phyloP scores from a whole-genome alignment of 345 rosid species.

The Syzygium aqueum region DNA sequence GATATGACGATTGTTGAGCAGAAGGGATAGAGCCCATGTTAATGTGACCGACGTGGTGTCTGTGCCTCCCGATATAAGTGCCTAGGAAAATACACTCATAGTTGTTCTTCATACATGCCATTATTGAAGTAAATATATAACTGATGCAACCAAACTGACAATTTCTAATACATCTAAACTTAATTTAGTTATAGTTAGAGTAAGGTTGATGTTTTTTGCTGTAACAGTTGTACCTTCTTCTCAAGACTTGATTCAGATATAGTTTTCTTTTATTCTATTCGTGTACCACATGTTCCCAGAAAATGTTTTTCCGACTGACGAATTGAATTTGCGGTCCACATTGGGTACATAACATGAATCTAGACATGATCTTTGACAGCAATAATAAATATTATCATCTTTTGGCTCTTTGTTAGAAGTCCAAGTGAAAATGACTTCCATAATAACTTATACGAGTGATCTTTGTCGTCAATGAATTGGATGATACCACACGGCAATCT shows the following conservation, averaged over 20 bases:
- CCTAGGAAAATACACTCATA: slow-evolving; percentile 9
- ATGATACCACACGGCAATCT: neutral
- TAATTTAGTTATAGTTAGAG: neutral
- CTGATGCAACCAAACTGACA: neutral
- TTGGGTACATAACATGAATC: neutral
- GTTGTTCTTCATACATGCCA: neutral
- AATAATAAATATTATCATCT: neutral
- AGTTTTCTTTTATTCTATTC: neutral
- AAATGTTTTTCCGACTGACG: too few relatives aligned
- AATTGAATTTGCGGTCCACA: neutral
- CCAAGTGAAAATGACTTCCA: neutral
- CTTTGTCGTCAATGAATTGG: neutral
- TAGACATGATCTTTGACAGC: neutral
- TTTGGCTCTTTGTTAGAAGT: neutral
- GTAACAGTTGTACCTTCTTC: neutral
- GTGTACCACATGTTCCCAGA: too few relatives aligned
- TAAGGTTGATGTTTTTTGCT: neutral
- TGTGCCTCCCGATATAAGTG: slow-evolving; percentile 41
- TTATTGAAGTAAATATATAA: neutral
- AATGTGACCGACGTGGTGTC: slow-evolving; percentile 36
- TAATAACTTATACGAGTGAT: neutral
- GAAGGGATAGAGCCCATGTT: slow-evolving; percentile 55
- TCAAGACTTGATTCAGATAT: neutral
- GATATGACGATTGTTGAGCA: slow-evolving; percentile 32
- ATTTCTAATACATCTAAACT: neutral